These are phyloP conservation scores for Malus hybrid DNA, from an alignment of 331 rosid species.

Conservation along the genomic window DNA sequence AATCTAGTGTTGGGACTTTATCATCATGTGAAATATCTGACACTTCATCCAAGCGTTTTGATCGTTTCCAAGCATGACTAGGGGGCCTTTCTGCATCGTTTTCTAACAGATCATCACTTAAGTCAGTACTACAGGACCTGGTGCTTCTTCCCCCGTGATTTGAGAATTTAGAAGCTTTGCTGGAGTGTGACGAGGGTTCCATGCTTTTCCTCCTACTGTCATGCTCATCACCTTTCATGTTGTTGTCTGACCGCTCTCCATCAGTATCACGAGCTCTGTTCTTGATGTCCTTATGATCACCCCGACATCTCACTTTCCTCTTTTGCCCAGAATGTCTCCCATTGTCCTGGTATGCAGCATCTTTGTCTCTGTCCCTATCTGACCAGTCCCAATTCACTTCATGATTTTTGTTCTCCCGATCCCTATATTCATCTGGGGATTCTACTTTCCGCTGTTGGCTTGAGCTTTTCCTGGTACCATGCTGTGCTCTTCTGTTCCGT, in stretches of 20 bases:
- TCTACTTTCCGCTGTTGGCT: neutral
- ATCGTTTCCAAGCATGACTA: conserved; percentile 6
- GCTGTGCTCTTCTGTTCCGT: conserved; percentile 19
- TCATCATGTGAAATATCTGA: neutral
- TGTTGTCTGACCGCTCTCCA: conserved; percentile 19
- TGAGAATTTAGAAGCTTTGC: neutral
- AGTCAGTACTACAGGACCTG: neutral
- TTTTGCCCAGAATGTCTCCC: conserved; percentile 30
- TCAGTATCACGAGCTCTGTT: conserved; percentile 24
- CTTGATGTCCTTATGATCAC: conserved; percentile 14
- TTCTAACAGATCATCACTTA: conserved; percentile 1
- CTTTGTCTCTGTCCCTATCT: conserved; percentile 6
- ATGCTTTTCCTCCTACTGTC: neutral
- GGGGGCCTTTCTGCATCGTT: neutral
- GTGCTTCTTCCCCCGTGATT: neutral
- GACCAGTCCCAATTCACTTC: conserved; percentile 10
- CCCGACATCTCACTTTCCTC: conserved; percentile 1
- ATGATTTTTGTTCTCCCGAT: neutral
- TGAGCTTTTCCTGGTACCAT: conserved; percentile 5
- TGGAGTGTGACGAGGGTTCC: neutral
- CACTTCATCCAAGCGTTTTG: neutral
- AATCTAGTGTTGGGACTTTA: neutral
- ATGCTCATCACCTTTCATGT: conserved; percentile 1
- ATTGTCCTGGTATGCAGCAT: conserved; percentile 1
- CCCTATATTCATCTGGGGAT: conserved; percentile 6